Conservation (phyloP, 805 yeast species). For the Cyberlindnera euphorbiae region DNA sequence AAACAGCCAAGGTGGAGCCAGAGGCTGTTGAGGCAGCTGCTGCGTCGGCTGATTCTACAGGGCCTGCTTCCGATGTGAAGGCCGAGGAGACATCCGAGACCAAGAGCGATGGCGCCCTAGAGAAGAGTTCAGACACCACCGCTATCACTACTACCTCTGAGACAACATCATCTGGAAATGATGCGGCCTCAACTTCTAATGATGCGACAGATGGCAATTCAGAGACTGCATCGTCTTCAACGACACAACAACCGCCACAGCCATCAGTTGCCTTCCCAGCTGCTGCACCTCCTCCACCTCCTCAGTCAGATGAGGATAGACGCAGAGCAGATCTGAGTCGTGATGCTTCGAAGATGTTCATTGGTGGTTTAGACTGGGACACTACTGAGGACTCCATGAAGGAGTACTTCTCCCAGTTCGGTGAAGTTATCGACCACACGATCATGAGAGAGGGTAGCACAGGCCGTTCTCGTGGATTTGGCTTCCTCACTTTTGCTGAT, state of each 20-base stretch:
- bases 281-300: constrained; percentile 6
- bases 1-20: constrained; percentile 25
- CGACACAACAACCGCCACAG: too few species aligned
- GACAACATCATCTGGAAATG: neutral
- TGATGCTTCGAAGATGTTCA: constrained; percentile 87
- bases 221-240: too few species aligned
- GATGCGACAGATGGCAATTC: too few species aligned
- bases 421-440: constrained; percentile 81
- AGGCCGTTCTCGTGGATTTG: constrained; percentile 93
- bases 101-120: too few species aligned
- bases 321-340: constrained; percentile 48
- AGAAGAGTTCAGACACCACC: neutral
- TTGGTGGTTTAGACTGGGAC: constrained; percentile 98
- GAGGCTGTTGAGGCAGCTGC: constrained; percentile 13
- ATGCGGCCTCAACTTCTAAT: neutral
- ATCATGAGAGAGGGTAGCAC: constrained; percentile 88
- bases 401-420: constrained; percentile 80
- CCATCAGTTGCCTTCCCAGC: neutral
- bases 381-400: constrained; percentile 85
- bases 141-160: neutral
- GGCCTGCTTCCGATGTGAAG: neutral
- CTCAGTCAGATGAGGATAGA: constrained; percentile 11
- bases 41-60: neutral
- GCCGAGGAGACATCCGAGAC: neutral
- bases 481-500: constrained; percentile 81